Percentiles rank a stretch among this genome's conserved stretches.
Evolutionary conservation across 306 rosid genomes (phyloP).

Genomic region (Corylus heterophylla): DNA sequence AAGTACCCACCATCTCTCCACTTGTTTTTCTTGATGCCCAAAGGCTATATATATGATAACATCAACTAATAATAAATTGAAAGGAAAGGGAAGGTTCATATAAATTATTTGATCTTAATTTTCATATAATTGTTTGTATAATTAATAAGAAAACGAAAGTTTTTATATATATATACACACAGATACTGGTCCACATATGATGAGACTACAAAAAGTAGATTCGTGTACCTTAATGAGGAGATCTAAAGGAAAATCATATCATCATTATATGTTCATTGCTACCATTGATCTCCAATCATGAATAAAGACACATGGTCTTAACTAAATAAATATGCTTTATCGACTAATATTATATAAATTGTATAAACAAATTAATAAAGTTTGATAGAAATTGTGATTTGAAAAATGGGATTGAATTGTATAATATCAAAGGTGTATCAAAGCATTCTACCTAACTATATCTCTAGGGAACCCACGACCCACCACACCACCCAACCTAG

Average conservation of each 20-base stretch:
- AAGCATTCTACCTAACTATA: conserved; percentile 5
- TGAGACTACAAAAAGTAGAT: background rate
- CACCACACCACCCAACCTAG: background rate
- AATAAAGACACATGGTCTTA: conserved; percentile 8
- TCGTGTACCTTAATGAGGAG: conserved; percentile 4
- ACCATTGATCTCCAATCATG: background rate
- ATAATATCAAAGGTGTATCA: background rate
- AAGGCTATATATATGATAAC: background rate
- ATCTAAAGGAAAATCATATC: background rate
- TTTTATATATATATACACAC: background rate
- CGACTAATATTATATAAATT: no score
- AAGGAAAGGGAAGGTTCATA: background rate
- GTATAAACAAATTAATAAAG: background rate
- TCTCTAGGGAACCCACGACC: background rate
- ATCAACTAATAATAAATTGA: background rate
- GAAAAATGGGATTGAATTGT: background rate
- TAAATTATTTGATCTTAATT: background rate
- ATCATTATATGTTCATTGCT: conserved; percentile 3
- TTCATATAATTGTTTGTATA: background rate
- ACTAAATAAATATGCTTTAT: background rate
- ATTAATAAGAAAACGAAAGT: background rate
- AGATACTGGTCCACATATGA: background rate
- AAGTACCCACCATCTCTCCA: background rate
- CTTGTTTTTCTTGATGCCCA: conserved; percentile 11
- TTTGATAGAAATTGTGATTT: background rate